Evolutionary conservation across 163 green algal genomes (phyloP).

Genomic region (Smithsoniella earleae): DNA sequence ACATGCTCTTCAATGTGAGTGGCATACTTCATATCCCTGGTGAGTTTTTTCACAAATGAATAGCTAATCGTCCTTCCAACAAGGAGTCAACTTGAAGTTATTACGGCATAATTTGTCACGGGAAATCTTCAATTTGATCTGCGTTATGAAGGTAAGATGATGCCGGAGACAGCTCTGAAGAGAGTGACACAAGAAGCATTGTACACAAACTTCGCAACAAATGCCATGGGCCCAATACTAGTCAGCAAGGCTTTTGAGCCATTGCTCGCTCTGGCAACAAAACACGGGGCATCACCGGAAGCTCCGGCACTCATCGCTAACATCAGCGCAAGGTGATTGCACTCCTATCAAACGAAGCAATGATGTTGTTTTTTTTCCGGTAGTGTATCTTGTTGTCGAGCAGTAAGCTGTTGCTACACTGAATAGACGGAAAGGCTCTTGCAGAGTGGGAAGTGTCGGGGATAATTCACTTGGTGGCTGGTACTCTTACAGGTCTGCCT

Average conservation of each 20-base stretch:
- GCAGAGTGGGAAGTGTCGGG: constrained; percentile 57
- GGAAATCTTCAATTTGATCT: too few relatives aligned
- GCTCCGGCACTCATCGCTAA: constrained; percentile 58
- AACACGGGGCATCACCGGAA: not conserved
- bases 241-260: constrained; percentile 52
- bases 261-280: constrained; percentile 42
- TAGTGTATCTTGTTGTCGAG: too few relatives aligned
- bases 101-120: too few relatives aligned
- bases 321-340: too few relatives aligned
- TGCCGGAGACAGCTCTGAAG: constrained; percentile 46
- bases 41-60: constrained; percentile 39
- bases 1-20: constrained; percentile 58
- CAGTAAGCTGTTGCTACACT: too few relatives aligned
- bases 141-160: constrained; percentile 8
- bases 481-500: constrained; percentile 45
- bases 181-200: constrained; percentile 45
- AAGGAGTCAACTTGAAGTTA: too few relatives aligned
- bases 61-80: too few relatives aligned
- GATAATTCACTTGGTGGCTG: constrained; percentile 80
- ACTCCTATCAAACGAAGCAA: too few relatives aligned
- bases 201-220: constrained; percentile 43
- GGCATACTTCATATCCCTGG: constrained; percentile 57
- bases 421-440: too few relatives aligned
- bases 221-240: constrained; percentile 66
- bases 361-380: too few relatives aligned